phyloP scores from a whole-genome alignment of 164 flowering plant genomes.

The Euptelea pleiosperma region DNA sequence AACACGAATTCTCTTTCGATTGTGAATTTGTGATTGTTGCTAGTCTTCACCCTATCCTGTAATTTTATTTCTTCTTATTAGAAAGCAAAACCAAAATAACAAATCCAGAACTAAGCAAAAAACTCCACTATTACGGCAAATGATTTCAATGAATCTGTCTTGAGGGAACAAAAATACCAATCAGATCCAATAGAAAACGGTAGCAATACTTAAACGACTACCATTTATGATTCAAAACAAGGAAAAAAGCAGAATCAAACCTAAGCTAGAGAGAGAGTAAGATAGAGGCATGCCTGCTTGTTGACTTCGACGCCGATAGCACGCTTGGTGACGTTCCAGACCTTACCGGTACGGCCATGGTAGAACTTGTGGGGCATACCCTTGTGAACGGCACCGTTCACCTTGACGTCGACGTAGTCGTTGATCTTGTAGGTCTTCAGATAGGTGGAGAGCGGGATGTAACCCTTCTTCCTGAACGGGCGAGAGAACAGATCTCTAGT shows the following conservation, averaged over 20 bases:
- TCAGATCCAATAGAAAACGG: not conserved
- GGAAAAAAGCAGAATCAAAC: not conserved
- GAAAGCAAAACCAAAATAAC: not conserved
- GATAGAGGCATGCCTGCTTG: constrained; percentile 14
- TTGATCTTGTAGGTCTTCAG: constrained; percentile 30
- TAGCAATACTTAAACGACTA: not conserved
- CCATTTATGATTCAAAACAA: not conserved
- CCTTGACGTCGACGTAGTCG: constrained; percentile 35
- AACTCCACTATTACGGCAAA: too few species aligned
- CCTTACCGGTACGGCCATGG: constrained; percentile 37
- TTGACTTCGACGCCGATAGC: constrained; percentile 32
- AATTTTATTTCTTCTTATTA: too few species aligned
- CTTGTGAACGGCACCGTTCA: constrained; percentile 40
- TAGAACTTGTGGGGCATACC: constrained; percentile 45
- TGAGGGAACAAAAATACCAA: too few species aligned
- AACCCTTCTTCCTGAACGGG: constrained; percentile 36
- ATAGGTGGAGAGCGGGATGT: constrained; percentile 31
- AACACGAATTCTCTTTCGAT: too few species aligned
- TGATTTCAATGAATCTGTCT: too few species aligned
- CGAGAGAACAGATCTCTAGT: constrained; percentile 32
- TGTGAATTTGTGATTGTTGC: too few species aligned
- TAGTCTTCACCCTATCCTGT: too few species aligned
- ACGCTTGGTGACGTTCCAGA: constrained; percentile 40
- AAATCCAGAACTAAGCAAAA: not conserved
- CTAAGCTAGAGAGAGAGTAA: not conserved